Evolutionary conservation across 1,284 basidiomycete genomes (phyloP), one percentile per base, ranked within the genome.

Genomic region (Austroboletus novae-zelandiae): DNA sequence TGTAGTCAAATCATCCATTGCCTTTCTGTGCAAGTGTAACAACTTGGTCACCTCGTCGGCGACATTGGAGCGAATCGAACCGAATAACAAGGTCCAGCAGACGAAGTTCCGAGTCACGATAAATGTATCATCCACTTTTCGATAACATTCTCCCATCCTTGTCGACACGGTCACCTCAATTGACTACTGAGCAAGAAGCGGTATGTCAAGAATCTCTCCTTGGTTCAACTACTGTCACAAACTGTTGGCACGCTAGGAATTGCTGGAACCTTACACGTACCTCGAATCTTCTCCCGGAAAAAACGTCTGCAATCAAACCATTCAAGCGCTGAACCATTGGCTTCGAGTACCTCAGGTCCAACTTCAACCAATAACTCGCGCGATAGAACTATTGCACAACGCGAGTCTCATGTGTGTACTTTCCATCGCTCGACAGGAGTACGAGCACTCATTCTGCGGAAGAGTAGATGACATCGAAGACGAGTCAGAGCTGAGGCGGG

Each of bases 301-400:
- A 70, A 94, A 98, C 56, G 87, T 99, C 53, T 85, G 96, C 11
- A 78, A 83, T 1, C 83, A 87, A 56, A 81, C 99, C 65, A 93
- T 98, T 51, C 87, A 88, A 43, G 94, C 96, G 0, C 97, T 99
- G 78, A 94, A 98, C 61, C 57, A 75, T 1, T 99, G 96, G 96
- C 79, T 99, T 13, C 70, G 84, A 11, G 93, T 98, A 0, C 88
- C 91, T 0, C 60, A 75, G 23, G 76, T 80, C 18, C 87, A 89
- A 64, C 78, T 98, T 4, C 72, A 73, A 18, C 72, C 86, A 32
- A 93, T 99, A 56, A 77, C 84, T 18, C 78, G 78, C 49, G 81
- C 98, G 20, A 87, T 98, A 36, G 84, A 85, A 57, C 94, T 95
- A 84, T 78, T 99, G 37, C 96, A 99, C 64, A 94, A 88, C 47